These are phyloP conservation scores for Mrakia frigida DNA, from an alignment of 768 basidiomycete genomes.

Conservation along the genomic window DNA sequence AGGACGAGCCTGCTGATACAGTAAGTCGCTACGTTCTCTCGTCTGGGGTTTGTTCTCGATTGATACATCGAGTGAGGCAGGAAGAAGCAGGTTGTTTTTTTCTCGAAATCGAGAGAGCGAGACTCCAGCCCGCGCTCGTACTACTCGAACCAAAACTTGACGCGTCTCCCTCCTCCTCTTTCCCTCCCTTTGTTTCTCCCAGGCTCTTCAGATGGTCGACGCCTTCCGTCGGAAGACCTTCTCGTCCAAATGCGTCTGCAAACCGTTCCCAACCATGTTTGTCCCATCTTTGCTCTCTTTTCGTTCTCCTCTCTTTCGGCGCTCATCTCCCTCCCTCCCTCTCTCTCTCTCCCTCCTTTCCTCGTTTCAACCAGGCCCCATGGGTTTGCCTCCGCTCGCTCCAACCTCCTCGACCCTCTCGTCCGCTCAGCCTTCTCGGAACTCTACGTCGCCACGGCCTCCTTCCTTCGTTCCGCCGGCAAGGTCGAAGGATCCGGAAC, in stretches of 20 bases:
- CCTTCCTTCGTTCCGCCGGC: not conserved
- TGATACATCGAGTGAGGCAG: too few relatives aligned
- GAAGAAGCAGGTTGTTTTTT: not conserved
- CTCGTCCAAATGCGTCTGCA: not conserved
- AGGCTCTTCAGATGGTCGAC: slow-evolving; percentile 12
- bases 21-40: not conserved
- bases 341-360: not conserved
- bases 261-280: slow-evolving; percentile 9
- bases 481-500: not conserved
- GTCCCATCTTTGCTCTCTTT: not conserved
- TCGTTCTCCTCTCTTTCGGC: not conserved
- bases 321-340: not conserved
- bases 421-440: slow-evolving; percentile 2
- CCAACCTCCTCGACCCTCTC: not conserved
- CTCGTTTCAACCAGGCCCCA: not conserved
- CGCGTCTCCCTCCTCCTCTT: not conserved
- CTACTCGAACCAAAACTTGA: not conserved
- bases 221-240: not conserved
- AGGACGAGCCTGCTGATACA: slow-evolving; percentile 5
- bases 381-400: not conserved
- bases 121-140: too few relatives aligned
- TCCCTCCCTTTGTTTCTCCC: not conserved
- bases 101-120: too few relatives aligned
- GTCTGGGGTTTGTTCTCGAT: too few relatives aligned
- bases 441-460: not conserved